Evolutionary conservation across 2,329 filamentous ascomycete genomes (phyloP).

Genomic region (Neonectria punicea): DNA sequence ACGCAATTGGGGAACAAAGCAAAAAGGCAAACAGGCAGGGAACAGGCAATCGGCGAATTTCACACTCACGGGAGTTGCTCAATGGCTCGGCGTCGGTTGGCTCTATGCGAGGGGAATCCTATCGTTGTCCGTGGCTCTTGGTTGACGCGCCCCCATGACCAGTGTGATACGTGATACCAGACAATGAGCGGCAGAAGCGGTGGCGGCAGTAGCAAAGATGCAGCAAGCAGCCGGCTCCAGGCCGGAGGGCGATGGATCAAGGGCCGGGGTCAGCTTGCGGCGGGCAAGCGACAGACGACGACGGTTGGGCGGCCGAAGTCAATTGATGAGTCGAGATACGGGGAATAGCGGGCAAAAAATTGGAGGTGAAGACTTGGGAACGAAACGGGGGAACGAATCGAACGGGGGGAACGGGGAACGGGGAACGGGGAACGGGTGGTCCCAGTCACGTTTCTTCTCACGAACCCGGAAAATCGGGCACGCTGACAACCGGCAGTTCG

Average conservation of each 20-base stretch:
- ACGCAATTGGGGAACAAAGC: conserved; percentile 6
- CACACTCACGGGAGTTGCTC: conserved; percentile 12
- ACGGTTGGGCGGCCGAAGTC: neutral
- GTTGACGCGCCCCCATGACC: conserved; percentile 30
- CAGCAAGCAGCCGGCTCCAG: conserved; percentile 17
- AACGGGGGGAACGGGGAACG: neutral
- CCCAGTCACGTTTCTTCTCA: conserved; percentile 20
- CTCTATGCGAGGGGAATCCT: conserved; percentile 24
- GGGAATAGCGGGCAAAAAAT: neutral
- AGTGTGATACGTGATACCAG: neutral
- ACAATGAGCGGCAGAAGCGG: neutral
- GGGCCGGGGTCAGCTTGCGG: conserved; percentile 17
- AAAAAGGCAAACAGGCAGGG: neutral
- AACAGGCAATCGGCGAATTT: conserved; percentile 20
- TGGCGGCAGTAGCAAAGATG: conserved; percentile 2
- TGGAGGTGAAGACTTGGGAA: neutral
- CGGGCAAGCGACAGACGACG: neutral
- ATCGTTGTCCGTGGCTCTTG: conserved; percentile 33
- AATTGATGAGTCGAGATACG: neutral
- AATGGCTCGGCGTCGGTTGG: conserved; percentile 19
- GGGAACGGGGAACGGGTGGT: neutral
- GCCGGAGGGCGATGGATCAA: conserved; percentile 17
- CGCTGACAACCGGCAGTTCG: conserved; percentile 13
- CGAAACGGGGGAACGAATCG: neutral
- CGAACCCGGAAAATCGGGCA: conserved; percentile 21